Conservation (phyloP, 2,329 filamentous ascomycete species). For the Coniochaeta sp. region DNA sequence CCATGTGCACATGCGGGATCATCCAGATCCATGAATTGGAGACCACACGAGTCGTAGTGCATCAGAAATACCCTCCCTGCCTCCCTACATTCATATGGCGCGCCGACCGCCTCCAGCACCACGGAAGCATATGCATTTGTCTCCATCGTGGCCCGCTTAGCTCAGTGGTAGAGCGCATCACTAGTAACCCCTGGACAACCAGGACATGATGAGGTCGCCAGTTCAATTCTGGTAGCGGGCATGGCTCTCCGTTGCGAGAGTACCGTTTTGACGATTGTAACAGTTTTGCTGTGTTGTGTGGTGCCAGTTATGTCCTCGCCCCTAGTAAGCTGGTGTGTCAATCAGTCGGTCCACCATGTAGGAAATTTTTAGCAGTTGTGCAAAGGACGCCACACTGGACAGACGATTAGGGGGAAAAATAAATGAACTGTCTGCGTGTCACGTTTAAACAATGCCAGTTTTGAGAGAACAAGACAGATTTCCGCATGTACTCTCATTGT, state of each 20-base stretch:
- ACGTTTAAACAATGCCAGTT: too few species aligned
- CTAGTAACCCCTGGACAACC: too few species aligned
- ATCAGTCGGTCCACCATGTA: too few species aligned
- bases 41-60: background rate
- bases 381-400: too few species aligned
- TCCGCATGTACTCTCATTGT: too few species aligned
- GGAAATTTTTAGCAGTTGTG: background rate
- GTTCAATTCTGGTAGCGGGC: constrained; percentile 1
- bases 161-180: constrained; percentile 1
- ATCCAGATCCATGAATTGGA: background rate
- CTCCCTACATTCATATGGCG: background rate
- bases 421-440: too few species aligned
- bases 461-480: too few species aligned
- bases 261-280: background rate
- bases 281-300: too few species aligned
- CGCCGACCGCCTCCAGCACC: background rate
- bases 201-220: constrained; percentile 1
- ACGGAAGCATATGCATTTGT: background rate
- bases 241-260: background rate
- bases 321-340: too few species aligned
- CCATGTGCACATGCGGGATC: background rate
- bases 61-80: background rate
- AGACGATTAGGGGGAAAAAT: too few species aligned
- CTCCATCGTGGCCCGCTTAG: background rate
- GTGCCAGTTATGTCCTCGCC: too few species aligned